Conservation (phyloP, 768 basidiomycete genomes). For the Trametes gibbosa region DNA sequence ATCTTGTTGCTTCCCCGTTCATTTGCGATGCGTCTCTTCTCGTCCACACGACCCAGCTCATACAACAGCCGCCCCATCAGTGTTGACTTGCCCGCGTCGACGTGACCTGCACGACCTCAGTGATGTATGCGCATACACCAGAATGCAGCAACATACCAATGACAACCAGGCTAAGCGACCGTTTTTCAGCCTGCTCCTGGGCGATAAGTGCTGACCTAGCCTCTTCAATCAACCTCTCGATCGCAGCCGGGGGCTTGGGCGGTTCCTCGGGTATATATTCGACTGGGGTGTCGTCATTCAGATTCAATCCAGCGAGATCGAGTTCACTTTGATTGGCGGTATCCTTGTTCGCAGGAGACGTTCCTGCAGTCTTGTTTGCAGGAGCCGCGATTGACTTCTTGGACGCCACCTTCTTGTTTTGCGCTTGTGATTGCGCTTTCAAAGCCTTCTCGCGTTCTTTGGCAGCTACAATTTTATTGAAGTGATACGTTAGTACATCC, state of each 20-base stretch:
- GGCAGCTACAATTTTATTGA: conserved; percentile 53
- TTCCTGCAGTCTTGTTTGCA: conserved; percentile 37
- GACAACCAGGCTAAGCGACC: conserved; percentile 82
- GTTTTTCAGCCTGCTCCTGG: conserved; percentile 53
- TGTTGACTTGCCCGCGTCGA: conserved; percentile 98
- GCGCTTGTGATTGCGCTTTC: conserved; percentile 48
- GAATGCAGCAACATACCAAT: conserved; percentile 58
- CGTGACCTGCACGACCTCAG: conserved; percentile 65
- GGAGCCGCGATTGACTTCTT: conserved; percentile 31
- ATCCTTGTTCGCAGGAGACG: conserved; percentile 36
- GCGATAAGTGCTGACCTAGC: conserved; percentile 52
- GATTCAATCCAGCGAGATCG: conserved; percentile 74
- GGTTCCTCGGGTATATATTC: conserved; percentile 39
- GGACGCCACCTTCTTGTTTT: conserved; percentile 33
- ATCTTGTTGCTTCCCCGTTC: conserved; percentile 86
- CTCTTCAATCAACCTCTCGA: conserved; percentile 83
- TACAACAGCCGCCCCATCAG: conserved; percentile 94
- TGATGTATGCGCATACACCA: background rate
- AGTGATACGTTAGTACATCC: conserved; percentile 34
- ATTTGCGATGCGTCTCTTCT: conserved; percentile 79
- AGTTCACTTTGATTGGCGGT: conserved; percentile 52
- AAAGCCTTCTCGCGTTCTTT: conserved; percentile 78
- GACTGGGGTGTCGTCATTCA: conserved; percentile 43
- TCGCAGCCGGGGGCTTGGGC: conserved; percentile 62
- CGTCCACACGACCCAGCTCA: conserved; percentile 84